phyloP scores from a whole-genome alignment of 371 early-diverging fungal species.

The Mortierella sp. region DNA sequence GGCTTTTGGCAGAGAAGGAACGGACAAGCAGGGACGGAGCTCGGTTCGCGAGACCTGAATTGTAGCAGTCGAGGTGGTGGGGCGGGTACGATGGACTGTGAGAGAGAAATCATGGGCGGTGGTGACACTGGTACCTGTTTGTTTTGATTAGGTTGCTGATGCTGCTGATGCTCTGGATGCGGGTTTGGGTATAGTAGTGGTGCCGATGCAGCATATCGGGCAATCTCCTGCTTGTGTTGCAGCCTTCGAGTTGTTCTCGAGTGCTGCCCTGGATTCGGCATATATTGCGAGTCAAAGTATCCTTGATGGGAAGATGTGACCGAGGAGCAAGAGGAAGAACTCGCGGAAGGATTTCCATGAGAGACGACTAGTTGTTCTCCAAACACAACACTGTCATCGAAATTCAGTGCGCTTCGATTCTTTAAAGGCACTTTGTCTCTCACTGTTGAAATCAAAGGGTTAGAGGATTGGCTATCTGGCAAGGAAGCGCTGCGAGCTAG shows the following conservation, averaged over 20 bases:
- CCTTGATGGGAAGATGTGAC: constrained; percentile 6
- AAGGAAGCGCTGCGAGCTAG: neutral
- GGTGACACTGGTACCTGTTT: neutral
- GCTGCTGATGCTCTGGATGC: constrained; percentile 1
- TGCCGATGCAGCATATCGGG: constrained; percentile 27
- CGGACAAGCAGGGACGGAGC: constrained; percentile 41
- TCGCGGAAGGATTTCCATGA: constrained; percentile 8
- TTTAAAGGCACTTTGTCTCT: constrained; percentile 9
- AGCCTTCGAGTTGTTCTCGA: constrained; percentile 22
- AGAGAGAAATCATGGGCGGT: constrained; percentile 20
- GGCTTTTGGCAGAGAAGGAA: constrained; percentile 45
- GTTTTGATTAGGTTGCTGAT: neutral
- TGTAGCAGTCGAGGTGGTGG: constrained; percentile 39
- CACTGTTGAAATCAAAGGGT: constrained; percentile 1
- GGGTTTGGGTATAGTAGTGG: constrained; percentile 14
- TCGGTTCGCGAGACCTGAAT: constrained; percentile 43
- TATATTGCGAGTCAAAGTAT: neutral
- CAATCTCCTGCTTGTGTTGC: constrained; percentile 31
- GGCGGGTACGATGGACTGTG: constrained; percentile 32
- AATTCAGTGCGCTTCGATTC: neutral
- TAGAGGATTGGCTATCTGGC: neutral
- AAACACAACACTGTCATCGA: neutral
- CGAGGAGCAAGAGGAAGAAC: constrained; percentile 7
- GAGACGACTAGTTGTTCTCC: constrained; percentile 19
- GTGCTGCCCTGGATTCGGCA: constrained; percentile 1